A percentile compares a stretch with the other conserved stretches of the same genome.
Conservation (phyloP, 805 yeast species). For the Schizosaccharomyces japonicus region DNA sequence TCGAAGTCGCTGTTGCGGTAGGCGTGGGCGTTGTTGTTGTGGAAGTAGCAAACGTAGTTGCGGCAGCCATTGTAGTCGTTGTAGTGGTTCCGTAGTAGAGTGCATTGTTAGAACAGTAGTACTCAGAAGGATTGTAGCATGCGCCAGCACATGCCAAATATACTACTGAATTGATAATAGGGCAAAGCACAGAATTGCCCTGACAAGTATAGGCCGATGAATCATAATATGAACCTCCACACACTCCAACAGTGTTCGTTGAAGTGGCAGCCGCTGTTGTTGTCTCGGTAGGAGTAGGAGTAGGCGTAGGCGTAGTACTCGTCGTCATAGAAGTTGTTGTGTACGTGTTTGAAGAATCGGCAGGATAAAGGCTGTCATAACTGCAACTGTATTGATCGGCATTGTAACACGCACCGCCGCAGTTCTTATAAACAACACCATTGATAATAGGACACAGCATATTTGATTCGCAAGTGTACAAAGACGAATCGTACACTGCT, state of each 20-base stretch:
- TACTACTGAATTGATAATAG: not conserved
- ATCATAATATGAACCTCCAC: not conserved
- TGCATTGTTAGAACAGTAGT: not conserved
- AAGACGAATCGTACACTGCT: not conserved
- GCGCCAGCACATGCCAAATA: not conserved
- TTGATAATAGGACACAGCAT: not conserved
- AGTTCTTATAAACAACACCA: not conserved
- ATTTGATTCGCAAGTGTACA: not conserved
- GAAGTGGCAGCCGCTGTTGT: not conserved
- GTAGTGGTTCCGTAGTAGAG: not conserved
- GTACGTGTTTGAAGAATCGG: not conserved
- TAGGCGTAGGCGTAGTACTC: not conserved
- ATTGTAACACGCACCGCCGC: constrained; percentile 1
- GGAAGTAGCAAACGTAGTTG: not conserved
- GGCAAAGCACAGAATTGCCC: not conserved
- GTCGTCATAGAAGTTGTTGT: not conserved
- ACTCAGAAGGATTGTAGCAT: not conserved
- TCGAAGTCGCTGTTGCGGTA: not conserved
- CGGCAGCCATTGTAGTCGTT: not conserved
- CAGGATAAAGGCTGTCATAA: not conserved
- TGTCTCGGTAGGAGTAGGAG: not conserved
- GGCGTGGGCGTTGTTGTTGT: not conserved
- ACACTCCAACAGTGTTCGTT: not conserved
- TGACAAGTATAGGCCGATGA: not conserved
- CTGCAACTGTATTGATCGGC: not conserved